phyloP scores from a whole-genome alignment of 2,329 filamentous ascomycete species.

The Monosporascus cannonballus region DNA sequence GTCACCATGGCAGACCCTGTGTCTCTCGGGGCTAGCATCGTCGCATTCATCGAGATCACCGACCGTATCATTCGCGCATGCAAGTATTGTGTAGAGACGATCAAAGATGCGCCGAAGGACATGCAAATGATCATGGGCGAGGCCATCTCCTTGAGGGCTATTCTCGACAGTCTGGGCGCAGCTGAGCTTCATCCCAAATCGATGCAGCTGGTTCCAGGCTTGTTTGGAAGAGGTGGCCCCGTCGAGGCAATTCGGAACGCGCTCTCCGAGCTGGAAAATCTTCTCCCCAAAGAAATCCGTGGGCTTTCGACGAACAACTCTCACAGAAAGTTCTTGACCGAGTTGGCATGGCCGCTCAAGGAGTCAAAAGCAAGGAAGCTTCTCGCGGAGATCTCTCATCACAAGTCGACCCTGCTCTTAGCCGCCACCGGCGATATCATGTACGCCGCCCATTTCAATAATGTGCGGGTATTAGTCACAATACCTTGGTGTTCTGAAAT shows the following conservation, averaged over 20 bases:
- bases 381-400: conserved; percentile 4
- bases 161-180: conserved; percentile 3
- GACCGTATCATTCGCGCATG: conserved; percentile 7
- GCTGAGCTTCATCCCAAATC: background rate
- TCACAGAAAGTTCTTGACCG: background rate
- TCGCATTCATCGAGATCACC: conserved; percentile 9
- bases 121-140: conserved; percentile 11
- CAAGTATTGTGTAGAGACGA: conserved; percentile 8
- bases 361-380: conserved; percentile 6
- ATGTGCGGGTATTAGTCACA: background rate
- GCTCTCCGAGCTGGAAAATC: background rate
- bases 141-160: conserved; percentile 5
- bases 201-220: conserved; percentile 1
- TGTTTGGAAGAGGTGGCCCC: conserved; percentile 1
- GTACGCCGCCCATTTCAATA: background rate
- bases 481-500: background rate
- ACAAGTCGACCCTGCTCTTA: conserved; percentile 8
- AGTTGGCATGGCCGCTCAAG: conserved; percentile 9
- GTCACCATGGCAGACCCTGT: background rate
- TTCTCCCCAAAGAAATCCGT: background rate
- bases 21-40: conserved; percentile 7
- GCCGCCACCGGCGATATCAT: conserved; percentile 5
- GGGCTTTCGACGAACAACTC: background rate
- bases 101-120: conserved; percentile 11
- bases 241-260: background rate